phyloP scores from a whole-genome alignment of 2,329 filamentous ascomycete genomes.

The Diplodia sapinea region DNA sequence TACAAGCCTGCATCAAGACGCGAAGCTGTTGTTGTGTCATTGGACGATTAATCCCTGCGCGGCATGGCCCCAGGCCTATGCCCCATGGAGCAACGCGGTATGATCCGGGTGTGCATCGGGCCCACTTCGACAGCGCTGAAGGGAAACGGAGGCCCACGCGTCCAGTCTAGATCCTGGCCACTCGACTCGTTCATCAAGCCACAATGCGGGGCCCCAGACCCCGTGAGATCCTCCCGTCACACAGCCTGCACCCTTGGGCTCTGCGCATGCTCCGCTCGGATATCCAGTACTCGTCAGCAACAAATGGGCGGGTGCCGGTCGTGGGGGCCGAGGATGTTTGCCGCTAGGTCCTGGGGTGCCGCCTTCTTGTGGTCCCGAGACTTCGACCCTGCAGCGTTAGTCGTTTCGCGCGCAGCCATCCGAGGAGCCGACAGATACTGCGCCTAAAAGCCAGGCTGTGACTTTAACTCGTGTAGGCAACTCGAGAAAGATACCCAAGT shows the following conservation, averaged over 20 bases:
- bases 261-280: not conserved
- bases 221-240: not conserved
- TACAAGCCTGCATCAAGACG: conserved; percentile 10
- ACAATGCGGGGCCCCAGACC: conserved; percentile 31
- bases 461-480: not conserved
- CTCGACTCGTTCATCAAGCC: not conserved
- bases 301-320: not conserved
- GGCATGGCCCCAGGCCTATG: conserved; percentile 3
- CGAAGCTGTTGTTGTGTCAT: conserved; percentile 17
- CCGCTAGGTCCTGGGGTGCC: not conserved
- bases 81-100: not conserved
- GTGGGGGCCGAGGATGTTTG: conserved; percentile 14
- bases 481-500: not conserved
- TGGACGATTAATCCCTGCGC: conserved; percentile 14
- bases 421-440: not conserved
- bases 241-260: not conserved
- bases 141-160: not conserved
- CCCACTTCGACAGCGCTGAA: not conserved
- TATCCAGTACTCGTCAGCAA: not conserved
- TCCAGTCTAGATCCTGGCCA: conserved; percentile 14
- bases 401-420: not conserved
- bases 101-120: conserved; percentile 14
- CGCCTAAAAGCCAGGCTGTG: conserved; percentile 13
- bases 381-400: conserved; percentile 9
- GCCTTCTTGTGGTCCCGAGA: conserved; percentile 17